phyloP scores from a whole-genome alignment of 441 rosid species.

The Geranium incanum region DNA sequence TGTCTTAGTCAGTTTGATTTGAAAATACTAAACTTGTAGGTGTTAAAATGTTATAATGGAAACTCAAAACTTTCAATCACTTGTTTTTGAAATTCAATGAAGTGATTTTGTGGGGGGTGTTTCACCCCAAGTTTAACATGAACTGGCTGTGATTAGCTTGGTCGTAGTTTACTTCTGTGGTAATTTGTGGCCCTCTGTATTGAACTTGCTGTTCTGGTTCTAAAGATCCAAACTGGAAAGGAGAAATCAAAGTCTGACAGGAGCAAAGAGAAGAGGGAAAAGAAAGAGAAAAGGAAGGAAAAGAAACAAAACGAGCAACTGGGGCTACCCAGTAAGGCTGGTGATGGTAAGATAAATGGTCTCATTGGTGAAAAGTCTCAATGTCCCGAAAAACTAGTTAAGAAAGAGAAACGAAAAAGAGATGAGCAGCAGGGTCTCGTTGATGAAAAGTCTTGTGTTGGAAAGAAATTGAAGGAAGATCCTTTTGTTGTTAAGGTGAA shows the following conservation, averaged over 20 bases:
- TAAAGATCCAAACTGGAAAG: conserved; percentile 51
- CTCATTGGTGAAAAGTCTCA: conserved; percentile 6
- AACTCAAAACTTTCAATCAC: not conserved
- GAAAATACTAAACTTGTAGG: not conserved
- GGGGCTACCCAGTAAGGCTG: conserved; percentile 15
- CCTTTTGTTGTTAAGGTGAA: conserved; percentile 4
- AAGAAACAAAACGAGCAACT: conserved; percentile 18
- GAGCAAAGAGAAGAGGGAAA: conserved; percentile 25
- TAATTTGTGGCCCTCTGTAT: conserved; percentile 27
- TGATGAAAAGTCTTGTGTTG: conserved; percentile 3
- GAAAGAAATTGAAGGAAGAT: conserved; percentile 2
- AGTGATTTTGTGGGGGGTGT: not conserved
- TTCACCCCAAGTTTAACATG: not conserved
- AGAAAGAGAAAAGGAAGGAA: conserved; percentile 27
- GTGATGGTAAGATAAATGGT: not conserved
- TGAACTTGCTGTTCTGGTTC: conserved; percentile 58
- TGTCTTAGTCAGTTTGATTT: not conserved
- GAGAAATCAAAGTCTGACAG: conserved; percentile 30
- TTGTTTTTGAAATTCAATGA: no score
- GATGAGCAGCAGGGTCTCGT: no score
- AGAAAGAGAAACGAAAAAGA: no score
- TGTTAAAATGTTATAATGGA: not conserved
- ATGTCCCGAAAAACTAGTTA: no score
- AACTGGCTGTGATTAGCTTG: conserved; percentile 17
- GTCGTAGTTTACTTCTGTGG: conserved; percentile 24